phyloP scores from a whole-genome alignment of 371 early-diverging fungal genomes.

The Rhizopus microsporus region DNA sequence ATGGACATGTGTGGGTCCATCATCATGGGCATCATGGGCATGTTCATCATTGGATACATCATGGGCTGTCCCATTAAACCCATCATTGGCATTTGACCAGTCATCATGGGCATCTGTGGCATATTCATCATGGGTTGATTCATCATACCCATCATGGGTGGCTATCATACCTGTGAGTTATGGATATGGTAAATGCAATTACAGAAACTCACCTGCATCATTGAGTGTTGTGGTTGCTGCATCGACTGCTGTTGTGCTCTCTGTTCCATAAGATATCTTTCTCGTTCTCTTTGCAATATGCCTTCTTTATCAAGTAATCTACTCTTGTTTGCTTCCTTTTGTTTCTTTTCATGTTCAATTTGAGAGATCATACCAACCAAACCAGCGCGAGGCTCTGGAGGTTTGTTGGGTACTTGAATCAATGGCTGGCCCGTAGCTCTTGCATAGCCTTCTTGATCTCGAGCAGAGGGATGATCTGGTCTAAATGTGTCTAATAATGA shows the following conservation, averaged over 20 bases:
- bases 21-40: conserved; percentile 27
- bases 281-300: conserved; percentile 31
- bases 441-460: conserved; percentile 48
- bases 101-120: conserved; percentile 33
- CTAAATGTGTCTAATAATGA: conserved; percentile 39
- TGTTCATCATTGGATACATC: conserved; percentile 38
- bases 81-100: conserved; percentile 38
- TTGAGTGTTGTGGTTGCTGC: conserved; percentile 12
- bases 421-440: conserved; percentile 47
- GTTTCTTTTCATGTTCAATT: conserved; percentile 42
- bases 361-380: conserved; percentile 51
- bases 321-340: conserved; percentile 30
- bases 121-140: conserved; percentile 38
- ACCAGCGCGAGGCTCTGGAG: conserved; percentile 42
- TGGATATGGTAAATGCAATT: background rate
- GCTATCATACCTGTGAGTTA: background rate
- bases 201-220: conserved; percentile 13
- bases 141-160: conserved; percentile 25
- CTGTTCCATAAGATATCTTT: conserved; percentile 36
- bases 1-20: conserved; percentile 46
- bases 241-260: conserved; percentile 20
- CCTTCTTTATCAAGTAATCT: conserved; percentile 29
- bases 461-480: conserved; percentile 36
- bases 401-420: conserved; percentile 42
- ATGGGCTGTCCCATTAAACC: conserved; percentile 24